These are phyloP conservation scores for Tagetes erecta DNA, from an alignment of 129 eudicot genomes.

Conservation along the genomic window DNA sequence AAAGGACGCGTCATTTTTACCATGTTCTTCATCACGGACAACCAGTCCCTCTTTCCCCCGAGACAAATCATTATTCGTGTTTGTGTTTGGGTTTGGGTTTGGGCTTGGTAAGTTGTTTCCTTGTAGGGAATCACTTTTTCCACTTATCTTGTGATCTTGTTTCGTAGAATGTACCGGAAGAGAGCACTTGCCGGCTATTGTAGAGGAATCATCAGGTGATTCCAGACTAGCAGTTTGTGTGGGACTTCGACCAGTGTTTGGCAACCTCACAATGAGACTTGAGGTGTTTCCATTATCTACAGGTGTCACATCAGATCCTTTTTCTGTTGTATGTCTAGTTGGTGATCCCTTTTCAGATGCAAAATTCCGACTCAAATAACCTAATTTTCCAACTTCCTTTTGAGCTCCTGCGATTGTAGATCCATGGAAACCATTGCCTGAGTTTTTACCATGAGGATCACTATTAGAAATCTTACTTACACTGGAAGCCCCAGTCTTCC, in stretches of 20 bases:
- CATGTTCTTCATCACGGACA: slow-evolving; percentile 39
- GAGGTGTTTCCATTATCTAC: slow-evolving; percentile 55
- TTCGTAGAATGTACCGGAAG: slow-evolving; percentile 47
- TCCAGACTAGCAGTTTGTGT: slow-evolving; percentile 54
- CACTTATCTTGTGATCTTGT: slow-evolving; percentile 40
- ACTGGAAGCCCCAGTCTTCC: slow-evolving; percentile 40
- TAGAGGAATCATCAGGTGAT: slow-evolving; percentile 48
- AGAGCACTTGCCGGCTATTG: slow-evolving; percentile 37
- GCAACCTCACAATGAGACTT: slow-evolving; percentile 70
- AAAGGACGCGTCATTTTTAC: slow-evolving; percentile 34
- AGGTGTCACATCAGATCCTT: slow-evolving; percentile 36
- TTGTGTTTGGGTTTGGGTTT: not conserved
- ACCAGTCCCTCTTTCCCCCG: slow-evolving; percentile 42
- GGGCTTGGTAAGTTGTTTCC: slow-evolving; percentile 28
- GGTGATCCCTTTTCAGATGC: slow-evolving; percentile 58
- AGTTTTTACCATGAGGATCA: slow-evolving; percentile 55
- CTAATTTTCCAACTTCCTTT: slow-evolving; percentile 52
- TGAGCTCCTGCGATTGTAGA: slow-evolving; percentile 42
- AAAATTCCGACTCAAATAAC: slow-evolving; percentile 35
- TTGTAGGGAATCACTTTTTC: slow-evolving; percentile 34
- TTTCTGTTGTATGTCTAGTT: slow-evolving; percentile 31
- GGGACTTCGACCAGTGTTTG: slow-evolving; percentile 63
- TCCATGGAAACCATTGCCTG: slow-evolving; percentile 54
- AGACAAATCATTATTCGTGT: slow-evolving; percentile 38
- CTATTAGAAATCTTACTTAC: slow-evolving; percentile 50